These are phyloP conservation scores for Kodamaea sagamina DNA, from an alignment of 805 yeast species.

Conservation along the genomic window DNA sequence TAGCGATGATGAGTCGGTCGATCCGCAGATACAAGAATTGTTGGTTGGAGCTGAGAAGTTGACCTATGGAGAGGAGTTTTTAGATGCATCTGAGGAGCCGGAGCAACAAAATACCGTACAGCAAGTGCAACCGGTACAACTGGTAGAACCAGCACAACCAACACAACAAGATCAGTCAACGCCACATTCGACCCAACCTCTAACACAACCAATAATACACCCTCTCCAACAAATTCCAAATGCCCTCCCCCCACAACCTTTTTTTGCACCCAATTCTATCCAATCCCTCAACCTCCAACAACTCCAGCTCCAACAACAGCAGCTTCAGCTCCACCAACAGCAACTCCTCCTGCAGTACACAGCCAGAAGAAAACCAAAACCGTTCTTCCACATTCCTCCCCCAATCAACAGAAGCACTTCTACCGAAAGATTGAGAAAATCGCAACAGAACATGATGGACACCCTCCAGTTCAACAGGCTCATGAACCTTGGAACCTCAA, in stretches of 20 bases:
- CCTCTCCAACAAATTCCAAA: too few relatives aligned
- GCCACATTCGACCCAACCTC: too few relatives aligned
- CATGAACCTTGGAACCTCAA: conserved; percentile 12
- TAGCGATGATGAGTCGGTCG: conserved; percentile 14
- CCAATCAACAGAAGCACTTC: conserved; percentile 17
- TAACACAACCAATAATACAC: not conserved
- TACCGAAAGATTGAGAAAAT: conserved; percentile 15
- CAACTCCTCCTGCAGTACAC: not conserved
- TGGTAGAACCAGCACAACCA: not conserved
- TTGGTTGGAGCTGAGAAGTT: conserved; percentile 20
- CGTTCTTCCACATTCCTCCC: conserved; percentile 24
- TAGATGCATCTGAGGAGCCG: too few relatives aligned
- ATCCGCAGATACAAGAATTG: conserved; percentile 17
- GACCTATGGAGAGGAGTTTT: conserved; percentile 18
- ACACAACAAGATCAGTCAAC: too few relatives aligned
- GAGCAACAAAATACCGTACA: too few relatives aligned
- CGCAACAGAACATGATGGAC: conserved; percentile 28
- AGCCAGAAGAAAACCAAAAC: conserved; percentile 9
- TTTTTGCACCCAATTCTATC: conserved; percentile 3
- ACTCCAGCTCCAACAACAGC: conserved; percentile 1
- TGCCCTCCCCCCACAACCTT: not conserved
- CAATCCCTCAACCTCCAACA: conserved; percentile 1
- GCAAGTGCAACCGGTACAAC: not conserved
- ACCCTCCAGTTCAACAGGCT: conserved; percentile 22
- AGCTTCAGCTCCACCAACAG: not conserved